Evolutionary conservation across 805 yeast species (phyloP), one percentile per base, ranked within the genome.

Genomic region (Candida bentonensis): DNA sequence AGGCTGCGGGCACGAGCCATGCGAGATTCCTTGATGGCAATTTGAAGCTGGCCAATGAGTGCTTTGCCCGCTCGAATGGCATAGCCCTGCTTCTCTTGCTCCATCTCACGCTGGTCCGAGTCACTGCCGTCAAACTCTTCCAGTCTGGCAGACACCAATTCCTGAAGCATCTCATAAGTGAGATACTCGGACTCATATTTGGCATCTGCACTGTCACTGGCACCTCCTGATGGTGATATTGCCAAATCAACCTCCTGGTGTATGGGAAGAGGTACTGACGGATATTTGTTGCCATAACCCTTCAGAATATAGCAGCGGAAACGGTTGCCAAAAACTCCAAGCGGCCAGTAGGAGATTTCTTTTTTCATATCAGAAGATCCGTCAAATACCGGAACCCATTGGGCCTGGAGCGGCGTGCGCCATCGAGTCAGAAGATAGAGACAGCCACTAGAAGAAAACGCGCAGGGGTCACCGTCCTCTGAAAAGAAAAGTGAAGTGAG

Each of bases 401-500:
- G 4, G 2, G 94, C 78, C 57, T 87, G 92, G 27, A 71, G 60
- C 0, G 81, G 67, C 21, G 72, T 74, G 52, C 96, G 70, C 95
- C 96, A 89, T 51, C 79, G 75, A 21, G 79, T 69, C 20, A 92
- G 65, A 0, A 85, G 74, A 25, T 82, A 60, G 30, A 92, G 67
- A 9, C 78, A 72, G 48, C 86, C 86, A 50, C 80, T 87, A 25
- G 70, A 66, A n/a, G 94, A 95, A 45, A 79, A 82, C 4, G 88
- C 59, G 50, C 92, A 82, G 1, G 98, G 98, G 59, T 89, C 96
- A 20, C 95, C 95, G 54, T 74, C 79, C 40, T 79, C 79, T 39
- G 85, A 81, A 67, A 89, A 92, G 56, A 92, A 87, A n/a, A 84
- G 59, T 2, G 88, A 80, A 49, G 74, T 76, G 51, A 82, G 60